phyloP scores from a whole-genome alignment of 1,139 yeast species.

The Kodamaea alishanica region DNA sequence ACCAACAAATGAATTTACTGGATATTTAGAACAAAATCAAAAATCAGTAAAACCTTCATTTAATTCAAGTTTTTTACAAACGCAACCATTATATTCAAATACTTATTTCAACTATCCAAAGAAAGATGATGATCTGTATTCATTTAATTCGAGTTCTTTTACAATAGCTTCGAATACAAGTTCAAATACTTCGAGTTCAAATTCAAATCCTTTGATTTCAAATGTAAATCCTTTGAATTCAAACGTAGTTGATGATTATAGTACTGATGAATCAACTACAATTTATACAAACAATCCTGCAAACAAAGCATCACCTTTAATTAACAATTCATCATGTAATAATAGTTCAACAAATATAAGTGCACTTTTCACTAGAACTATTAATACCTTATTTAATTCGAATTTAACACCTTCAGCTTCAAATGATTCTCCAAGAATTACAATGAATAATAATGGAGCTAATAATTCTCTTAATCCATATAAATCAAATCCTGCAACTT shows the following conservation, averaged over 20 bases:
- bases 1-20: too few relatives aligned
- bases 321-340: conserved; percentile 8
- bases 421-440: conserved; percentile 6
- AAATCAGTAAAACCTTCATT: too few relatives aligned
- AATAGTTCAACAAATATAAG: conserved; percentile 22
- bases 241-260: too few relatives aligned
- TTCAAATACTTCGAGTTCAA: conserved; percentile 1
- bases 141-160: conserved; percentile 37
- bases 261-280: conserved; percentile 4
- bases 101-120: conserved; percentile 1
- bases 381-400: conserved; percentile 14
- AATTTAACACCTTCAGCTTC: conserved; percentile 4
- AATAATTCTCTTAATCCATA: conserved; percentile 26
- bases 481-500: conserved; percentile 38
- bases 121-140: conserved; percentile 31
- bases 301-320: conserved; percentile 1
- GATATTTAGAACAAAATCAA: too few relatives aligned
- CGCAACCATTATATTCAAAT: too few relatives aligned
- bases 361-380: conserved; percentile 18
- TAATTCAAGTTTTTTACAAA: too few relatives aligned
- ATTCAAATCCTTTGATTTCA: conserved; percentile 11
- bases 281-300: conserved; percentile 5
- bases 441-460: conserved; percentile 14
- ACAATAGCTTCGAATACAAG: conserved; percentile 19
- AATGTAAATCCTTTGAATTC: too few relatives aligned